A percentile compares a stretch with the other conserved stretches of the same genome.
These are phyloP conservation scores for Amanita polypyramis DNA, from an alignment of 768 basidiomycete species.

Conservation along the genomic window DNA sequence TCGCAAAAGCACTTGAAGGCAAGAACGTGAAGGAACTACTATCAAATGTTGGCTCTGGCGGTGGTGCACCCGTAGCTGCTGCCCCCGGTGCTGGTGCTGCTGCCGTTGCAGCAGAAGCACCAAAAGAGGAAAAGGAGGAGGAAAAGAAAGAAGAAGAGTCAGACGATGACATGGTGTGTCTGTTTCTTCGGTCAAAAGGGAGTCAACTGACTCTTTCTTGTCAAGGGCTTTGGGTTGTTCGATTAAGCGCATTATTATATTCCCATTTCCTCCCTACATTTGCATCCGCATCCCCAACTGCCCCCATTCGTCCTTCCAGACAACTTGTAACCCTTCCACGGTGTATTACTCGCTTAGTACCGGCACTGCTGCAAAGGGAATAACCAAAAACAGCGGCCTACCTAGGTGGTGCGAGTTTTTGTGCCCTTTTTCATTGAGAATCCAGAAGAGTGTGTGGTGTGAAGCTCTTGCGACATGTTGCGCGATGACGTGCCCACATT, in stretches of 20 bases:
- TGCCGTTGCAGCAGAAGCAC: conserved; percentile 58
- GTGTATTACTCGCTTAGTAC: conserved; percentile 4
- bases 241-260: conserved; percentile 43
- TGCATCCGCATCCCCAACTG: conserved; percentile 7
- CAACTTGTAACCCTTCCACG: neutral
- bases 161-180: conserved; percentile 80
- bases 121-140: conserved; percentile 73
- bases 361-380: neutral
- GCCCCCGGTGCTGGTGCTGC: conserved; percentile 44
- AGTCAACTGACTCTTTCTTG: neutral
- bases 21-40: conserved; percentile 96
- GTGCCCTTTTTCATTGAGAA: neutral
- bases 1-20: conserved; percentile 96
- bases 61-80: conserved; percentile 69
- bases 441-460: neutral
- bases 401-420: conserved; percentile 11
- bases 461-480: neutral
- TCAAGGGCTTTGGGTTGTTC: conserved; percentile 92
- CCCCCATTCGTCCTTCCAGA: neutral
- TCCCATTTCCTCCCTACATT: conserved; percentile 11
- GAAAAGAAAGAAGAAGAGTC: conserved; percentile 85
- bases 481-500: neutral
- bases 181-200: neutral
- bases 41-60: conserved; percentile 90
- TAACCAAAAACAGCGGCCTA: neutral